Evolutionary conservation across 768 basidiomycete genomes (phyloP), one percentile per base, ranked within the genome.

Genomic region (Lenzites betulinus): DNA sequence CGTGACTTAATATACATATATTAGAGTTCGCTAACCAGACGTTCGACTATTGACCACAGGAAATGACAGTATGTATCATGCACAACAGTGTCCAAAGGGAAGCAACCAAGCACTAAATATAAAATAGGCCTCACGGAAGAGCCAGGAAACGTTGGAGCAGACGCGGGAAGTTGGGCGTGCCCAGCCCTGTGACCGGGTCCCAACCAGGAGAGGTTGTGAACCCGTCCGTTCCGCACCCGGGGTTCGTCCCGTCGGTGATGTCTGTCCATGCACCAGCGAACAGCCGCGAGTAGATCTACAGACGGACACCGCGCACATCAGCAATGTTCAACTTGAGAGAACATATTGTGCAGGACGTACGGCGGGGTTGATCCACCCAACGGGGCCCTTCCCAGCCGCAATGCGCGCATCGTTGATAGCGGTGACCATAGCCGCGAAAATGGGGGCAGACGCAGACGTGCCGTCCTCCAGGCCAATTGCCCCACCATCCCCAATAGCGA

Each of bases 361-460:
- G 23, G 43, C 46, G 28, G 74, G 71, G 57, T 75, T 74, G 38
- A 75, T 61, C 67, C 72, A 75, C 1, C 74, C 74, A 8, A 75
- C 65, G 1, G 73, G 50, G 3, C 64, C 36, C 50, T 64, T 66
- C 1, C 70, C 67, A 13, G 58, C 60, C 4, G 69, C 57, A 35
- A 75, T 36, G n/a, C 64, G 64, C 16, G 63, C 65, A 51, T 71
- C 73, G 43, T 75, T 75, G 23, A 89, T 69, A 1, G 88, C 78
- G 5, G 86, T 77, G 8, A 89, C 73, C 41, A 90, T 74, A 16
- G 78, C 81, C 7, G 89, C 80, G 52, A 90, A 84, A 0, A 84
- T 76, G 1, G 88, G 89, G 8, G 84, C 65, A 1, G 87, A 69
- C 1, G 83, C 82, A 9, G 86, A 87, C 1, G 89, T 91, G 28